A percentile compares a stretch with the other conserved stretches of the same genome.
Evolutionary conservation across 2,329 filamentous ascomycete species (phyloP).

Genomic region (Drechslerella coelobrocha): DNA sequence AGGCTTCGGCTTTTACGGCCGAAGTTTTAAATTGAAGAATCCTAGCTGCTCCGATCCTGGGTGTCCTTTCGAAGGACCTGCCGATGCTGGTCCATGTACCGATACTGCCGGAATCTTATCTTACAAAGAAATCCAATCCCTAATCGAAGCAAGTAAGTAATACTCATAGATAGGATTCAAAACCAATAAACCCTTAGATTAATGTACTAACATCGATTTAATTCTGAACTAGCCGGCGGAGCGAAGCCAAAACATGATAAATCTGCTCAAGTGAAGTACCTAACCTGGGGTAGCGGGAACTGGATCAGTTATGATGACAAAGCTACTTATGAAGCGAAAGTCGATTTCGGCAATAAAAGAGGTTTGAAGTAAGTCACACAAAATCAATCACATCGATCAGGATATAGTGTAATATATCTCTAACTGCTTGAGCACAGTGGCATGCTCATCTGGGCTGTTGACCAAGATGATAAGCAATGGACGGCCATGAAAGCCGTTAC

Average conservation of each 20-base stretch:
- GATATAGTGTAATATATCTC: conserved; percentile 8
- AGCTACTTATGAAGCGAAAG: conserved; percentile 28
- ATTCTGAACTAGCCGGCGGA: conserved; percentile 20
- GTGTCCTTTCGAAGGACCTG: conserved; percentile 52
- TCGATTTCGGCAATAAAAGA: conserved; percentile 31
- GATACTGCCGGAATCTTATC: conserved; percentile 30
- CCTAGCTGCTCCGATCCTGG: conserved; percentile 52
- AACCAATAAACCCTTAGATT: neutral
- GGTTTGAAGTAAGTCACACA: conserved; percentile 51
- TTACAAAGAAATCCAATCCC: conserved; percentile 37
- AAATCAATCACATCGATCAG: conserved; percentile 3
- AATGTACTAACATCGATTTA: conserved; percentile 10
- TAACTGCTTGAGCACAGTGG: conserved; percentile 27
- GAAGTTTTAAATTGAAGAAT: conserved; percentile 54
- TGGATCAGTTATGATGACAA: conserved; percentile 41
- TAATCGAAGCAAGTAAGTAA: conserved; percentile 27
- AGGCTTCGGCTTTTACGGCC: conserved; percentile 53
- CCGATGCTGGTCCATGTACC: conserved; percentile 34
- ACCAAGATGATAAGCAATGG: conserved; percentile 54
- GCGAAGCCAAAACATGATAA: conserved; percentile 29
- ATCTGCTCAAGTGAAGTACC: conserved; percentile 32
- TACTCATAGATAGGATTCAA: neutral
- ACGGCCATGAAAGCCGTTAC: conserved; percentile 49
- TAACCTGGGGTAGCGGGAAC: conserved; percentile 32
- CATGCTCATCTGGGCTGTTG: conserved; percentile 57